Evolutionary conservation across 2,329 filamentous ascomycete species (phyloP).

Genomic region (Phialocephala subalpina): DNA sequence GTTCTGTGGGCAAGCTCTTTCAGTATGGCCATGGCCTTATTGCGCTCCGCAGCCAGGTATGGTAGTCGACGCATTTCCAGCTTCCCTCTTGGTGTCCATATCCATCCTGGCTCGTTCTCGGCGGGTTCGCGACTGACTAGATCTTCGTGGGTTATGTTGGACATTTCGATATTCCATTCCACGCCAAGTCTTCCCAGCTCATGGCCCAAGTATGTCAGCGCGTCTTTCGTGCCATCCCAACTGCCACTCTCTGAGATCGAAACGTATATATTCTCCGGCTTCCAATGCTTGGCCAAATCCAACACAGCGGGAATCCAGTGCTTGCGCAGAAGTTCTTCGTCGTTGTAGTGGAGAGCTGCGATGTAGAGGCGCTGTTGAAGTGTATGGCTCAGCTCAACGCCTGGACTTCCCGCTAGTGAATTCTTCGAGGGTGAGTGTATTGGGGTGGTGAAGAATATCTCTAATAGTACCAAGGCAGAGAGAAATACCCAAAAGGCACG

Average conservation of each 20-base stretch:
- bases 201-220: conserved; percentile 62
- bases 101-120: conserved; percentile 60
- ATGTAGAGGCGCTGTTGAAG: conserved; percentile 63
- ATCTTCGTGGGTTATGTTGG: conserved; percentile 24
- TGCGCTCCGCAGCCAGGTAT: conserved; percentile 69
- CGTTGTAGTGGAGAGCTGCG: conserved; percentile 74
- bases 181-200: conserved; percentile 62
- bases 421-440: background rate
- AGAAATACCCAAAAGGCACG: background rate
- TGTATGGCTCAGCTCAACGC: background rate
- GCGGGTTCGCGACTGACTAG: conserved; percentile 18
- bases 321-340: conserved; percentile 63
- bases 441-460: background rate
- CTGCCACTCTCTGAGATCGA: conserved; percentile 74
- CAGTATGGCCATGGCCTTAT: conserved; percentile 57
- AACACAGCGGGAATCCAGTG: conserved; percentile 71
- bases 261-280: conserved; percentile 70
- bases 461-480: background rate
- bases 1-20: background rate
- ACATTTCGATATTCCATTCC: conserved; percentile 23
- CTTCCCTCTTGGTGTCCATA: conserved; percentile 59
- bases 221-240: conserved; percentile 72
- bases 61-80: conserved; percentile 64
- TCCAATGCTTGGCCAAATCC: conserved; percentile 62
- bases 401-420: background rate